A percentile compares a stretch with the other conserved stretches of the same genome.
phyloP scores from a whole-genome alignment of 202 grass and related monocot species.

The Dendrocalamus latiflorus region DNA sequence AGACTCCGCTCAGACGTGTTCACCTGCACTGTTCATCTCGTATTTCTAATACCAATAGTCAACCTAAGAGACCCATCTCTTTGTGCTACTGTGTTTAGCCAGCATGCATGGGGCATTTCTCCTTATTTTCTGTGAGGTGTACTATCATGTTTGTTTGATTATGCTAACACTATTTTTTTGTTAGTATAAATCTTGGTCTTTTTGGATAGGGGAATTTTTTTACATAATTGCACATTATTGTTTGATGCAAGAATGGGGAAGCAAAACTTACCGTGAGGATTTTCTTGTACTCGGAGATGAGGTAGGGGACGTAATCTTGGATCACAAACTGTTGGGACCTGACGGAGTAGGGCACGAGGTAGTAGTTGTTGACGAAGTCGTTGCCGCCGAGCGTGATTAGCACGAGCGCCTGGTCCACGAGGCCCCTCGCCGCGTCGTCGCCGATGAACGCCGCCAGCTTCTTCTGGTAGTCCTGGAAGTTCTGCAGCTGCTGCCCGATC shows the following conservation, averaged over 20 bases:
- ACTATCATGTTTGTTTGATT: too few species aligned
- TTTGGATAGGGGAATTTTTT: not conserved
- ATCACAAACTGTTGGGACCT: conserved; percentile 67
- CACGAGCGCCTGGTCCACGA: conserved; percentile 55
- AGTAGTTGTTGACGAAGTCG: conserved; percentile 97
- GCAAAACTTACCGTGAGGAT: conserved; percentile 46
- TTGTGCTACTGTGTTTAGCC: too few species aligned
- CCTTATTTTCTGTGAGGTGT: too few species aligned
- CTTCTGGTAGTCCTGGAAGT: conserved; percentile 79
- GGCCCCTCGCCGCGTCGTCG: conserved; percentile 34
- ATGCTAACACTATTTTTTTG: too few species aligned
- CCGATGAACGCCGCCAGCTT: conserved; percentile 52
- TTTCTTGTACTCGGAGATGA: conserved; percentile 79
- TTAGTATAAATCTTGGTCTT: not conserved
- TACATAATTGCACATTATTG: not conserved
- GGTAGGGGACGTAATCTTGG: conserved; percentile 71
- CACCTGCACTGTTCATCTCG: too few species aligned
- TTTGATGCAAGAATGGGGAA: not conserved
- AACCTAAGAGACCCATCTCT: too few species aligned
- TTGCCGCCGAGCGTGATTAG: conserved; percentile 87
- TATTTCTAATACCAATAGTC: too few species aligned
- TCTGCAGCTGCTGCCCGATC: conserved; percentile 69
- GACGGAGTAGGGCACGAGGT: conserved; percentile 70
- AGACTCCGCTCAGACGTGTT: too few species aligned
- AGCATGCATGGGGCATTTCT: too few species aligned